These are phyloP conservation scores for Cladosporium halotolerans DNA, from an alignment of 2,329 filamentous ascomycete species.

Conservation along the genomic window DNA sequence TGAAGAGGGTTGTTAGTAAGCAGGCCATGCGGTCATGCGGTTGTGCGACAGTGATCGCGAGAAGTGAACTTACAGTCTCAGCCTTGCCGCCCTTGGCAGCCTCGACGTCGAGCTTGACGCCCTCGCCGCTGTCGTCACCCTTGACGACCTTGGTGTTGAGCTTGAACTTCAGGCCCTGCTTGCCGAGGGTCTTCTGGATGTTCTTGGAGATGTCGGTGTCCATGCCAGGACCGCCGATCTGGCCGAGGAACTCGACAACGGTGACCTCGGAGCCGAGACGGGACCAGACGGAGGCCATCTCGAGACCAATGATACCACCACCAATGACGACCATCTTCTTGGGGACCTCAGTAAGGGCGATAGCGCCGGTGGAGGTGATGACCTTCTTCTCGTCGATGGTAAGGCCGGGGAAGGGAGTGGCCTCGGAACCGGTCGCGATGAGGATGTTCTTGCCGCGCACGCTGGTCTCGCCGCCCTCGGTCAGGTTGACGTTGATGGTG, in stretches of 20 bases:
- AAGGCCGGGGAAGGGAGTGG: slow-evolving; percentile 91
- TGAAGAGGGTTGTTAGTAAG: slow-evolving; percentile 12
- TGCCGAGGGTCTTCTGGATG: slow-evolving; percentile 84
- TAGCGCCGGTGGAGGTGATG: slow-evolving; percentile 90
- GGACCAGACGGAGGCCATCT: slow-evolving; percentile 98
- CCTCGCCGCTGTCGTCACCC: slow-evolving; percentile 73
- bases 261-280: slow-evolving; percentile 90
- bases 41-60: background rate
- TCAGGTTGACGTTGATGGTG: slow-evolving; percentile 82
- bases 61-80: slow-evolving; percentile 63
- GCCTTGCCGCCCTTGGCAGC: slow-evolving; percentile 93
- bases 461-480: slow-evolving; percentile 84
- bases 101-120: slow-evolving; percentile 77
- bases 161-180: slow-evolving; percentile 98
- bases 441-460: slow-evolving; percentile 93
- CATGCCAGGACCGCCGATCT: slow-evolving; percentile 98
- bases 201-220: slow-evolving; percentile 87
- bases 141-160: slow-evolving; percentile 88
- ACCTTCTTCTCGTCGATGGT: slow-evolving; percentile 97
- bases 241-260: slow-evolving; percentile 90
- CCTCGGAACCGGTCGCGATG: slow-evolving; percentile 92
- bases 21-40: slow-evolving; percentile 11
- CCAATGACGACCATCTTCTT: slow-evolving; percentile 97
- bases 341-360: slow-evolving; percentile 81
- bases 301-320: slow-evolving; percentile 95